Percentiles rank a stretch among this genome's conserved stretches.
Conservation (phyloP, 495 filamentous ascomycete species). For the Lasiosphaeriaceae sp. region DNA sequence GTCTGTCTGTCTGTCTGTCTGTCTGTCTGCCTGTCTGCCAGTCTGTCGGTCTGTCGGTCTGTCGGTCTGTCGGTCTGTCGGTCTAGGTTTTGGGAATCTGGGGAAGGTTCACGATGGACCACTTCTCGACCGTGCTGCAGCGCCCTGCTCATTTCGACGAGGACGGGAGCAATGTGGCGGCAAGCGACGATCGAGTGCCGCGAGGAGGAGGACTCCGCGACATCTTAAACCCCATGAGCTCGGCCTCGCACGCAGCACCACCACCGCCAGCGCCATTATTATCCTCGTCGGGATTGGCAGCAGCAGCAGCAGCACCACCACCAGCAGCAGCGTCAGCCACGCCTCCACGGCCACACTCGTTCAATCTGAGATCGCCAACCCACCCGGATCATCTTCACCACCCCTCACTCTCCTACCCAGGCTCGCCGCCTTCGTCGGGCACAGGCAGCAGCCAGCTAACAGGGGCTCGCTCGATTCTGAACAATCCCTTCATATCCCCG, state of each 20-base stretch:
- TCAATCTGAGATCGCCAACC: conserved; percentile 39
- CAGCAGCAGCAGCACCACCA: conserved; percentile 14
- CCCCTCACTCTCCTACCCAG: conserved; percentile 17
- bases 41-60: no score
- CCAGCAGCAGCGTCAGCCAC: conserved; percentile 17
- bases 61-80: no score
- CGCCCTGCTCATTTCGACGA: conserved; percentile 37
- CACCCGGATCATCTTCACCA: conserved; percentile 38
- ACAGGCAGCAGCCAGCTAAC: conserved; percentile 14
- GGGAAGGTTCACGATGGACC: conserved; percentile 30
- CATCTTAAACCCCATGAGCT: conserved; percentile 36
- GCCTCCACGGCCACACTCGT: conserved; percentile 27
- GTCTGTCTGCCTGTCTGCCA: no score
- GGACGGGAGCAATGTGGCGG: conserved; percentile 29
- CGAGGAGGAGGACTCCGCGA: conserved; percentile 32
- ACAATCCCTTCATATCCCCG: conserved; percentile 29
- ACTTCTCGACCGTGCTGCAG: conserved; percentile 47
- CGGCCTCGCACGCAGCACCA: conserved; percentile 16
- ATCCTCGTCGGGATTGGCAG: no score
- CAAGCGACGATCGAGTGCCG: conserved; percentile 28
- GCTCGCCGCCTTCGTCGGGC: conserved; percentile 23
- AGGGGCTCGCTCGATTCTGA: conserved; percentile 29
- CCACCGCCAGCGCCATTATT: conserved; percentile 14
- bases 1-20: no score
- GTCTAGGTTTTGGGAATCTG: no score